Base-by-base conservation (phyloP, 139 green algal species). In the Astrephomene gubernaculifera region DNA sequence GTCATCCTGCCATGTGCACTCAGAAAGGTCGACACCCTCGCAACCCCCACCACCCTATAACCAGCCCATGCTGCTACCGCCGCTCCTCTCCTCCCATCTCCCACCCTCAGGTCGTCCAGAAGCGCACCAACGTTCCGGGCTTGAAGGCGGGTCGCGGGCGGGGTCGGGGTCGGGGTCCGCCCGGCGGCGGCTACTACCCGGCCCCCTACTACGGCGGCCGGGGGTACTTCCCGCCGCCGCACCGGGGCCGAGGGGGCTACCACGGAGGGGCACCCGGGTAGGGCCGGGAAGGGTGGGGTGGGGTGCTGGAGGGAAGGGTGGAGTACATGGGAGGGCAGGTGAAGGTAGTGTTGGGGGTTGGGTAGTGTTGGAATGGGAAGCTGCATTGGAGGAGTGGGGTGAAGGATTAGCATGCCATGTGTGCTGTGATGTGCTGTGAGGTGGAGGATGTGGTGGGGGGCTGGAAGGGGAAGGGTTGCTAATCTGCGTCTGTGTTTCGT, bases 61-160 rank as follows among this genome's bases (percentile, higher is more conserved):
- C 57, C 57, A 65, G 19, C 57, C 22, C 22, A 33, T 22, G 49
- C n/a, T 5, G 49, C 53, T 29, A n/a, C n/a, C 31, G 39, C 19
- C 29, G 3, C 29, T 33, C 14, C 39, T 54, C 6, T 43, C 36
- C 33, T 3, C 4, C 36, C 29, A 6, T 45, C 57, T 38, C 60
- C 25, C 38, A 12, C 57, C 63, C 31, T 2, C 92, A 97, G 95
- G 95, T 98, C 38, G 83, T 82, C 1, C 95, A 95, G 45, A 99
- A 99, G 91, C 93, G 97, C 44, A 99, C 96, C 71, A 99, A 99
- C 83, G 92, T 98, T 31, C 97, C 97, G 1, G 97, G 97, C 27
- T 89, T 99, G 88, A 98, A 97, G 86, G 65, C 49, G 31, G 6
- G 8, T 27, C 87, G 95, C 2, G 90, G 91, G 0, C 65, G 93